A percentile compares a stretch with the other conserved stretches of the same genome.
Evolutionary conservation across 2,329 filamentous ascomycete genomes (phyloP).

Genomic region (Sarocladium oryzae): DNA sequence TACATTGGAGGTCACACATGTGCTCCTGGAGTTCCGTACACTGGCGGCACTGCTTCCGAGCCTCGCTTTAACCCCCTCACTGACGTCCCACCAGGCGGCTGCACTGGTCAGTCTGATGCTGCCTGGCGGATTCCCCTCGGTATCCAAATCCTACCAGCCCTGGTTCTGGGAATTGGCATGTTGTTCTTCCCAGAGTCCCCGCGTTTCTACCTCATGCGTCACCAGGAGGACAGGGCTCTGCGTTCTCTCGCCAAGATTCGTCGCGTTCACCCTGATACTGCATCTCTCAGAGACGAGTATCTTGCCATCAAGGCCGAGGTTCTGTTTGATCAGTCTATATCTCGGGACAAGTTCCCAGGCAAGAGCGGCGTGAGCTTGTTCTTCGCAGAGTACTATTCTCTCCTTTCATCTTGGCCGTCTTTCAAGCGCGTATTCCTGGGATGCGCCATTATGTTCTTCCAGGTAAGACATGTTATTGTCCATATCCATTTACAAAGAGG

Average conservation of each 20-base stretch:
- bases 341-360: slow-evolving; percentile 22
- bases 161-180: slow-evolving; percentile 49
- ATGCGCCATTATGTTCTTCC: slow-evolving; percentile 49
- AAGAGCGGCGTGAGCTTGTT: slow-evolving; percentile 24
- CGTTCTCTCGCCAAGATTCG: slow-evolving; percentile 24
- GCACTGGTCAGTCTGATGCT: slow-evolving; percentile 35
- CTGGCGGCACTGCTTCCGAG: slow-evolving; percentile 30
- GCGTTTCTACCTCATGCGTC: slow-evolving; percentile 26
- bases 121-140: slow-evolving; percentile 43
- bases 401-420: slow-evolving; percentile 22
- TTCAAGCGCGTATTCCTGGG: slow-evolving; percentile 45
- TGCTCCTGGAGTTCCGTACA: slow-evolving; percentile 38
- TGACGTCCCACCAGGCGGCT: slow-evolving; percentile 34
- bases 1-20: slow-evolving; percentile 38
- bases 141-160: slow-evolving; percentile 47
- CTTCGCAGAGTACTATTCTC: slow-evolving; percentile 23
- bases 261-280: slow-evolving; percentile 24
- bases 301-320: slow-evolving; percentile 31
- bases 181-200: slow-evolving; percentile 41
- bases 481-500: not conserved
- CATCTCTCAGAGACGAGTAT: slow-evolving; percentile 24
- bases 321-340: slow-evolving; percentile 26
- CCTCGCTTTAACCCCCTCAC: slow-evolving; percentile 35
- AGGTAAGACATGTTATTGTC: slow-evolving; percentile 15
- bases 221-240: slow-evolving; percentile 24